Percentiles rank a stretch among this genome's conserved stretches.
These are phyloP conservation scores for Xylaria bambusicola DNA, from an alignment of 495 filamentous ascomycete species.

Conservation along the genomic window DNA sequence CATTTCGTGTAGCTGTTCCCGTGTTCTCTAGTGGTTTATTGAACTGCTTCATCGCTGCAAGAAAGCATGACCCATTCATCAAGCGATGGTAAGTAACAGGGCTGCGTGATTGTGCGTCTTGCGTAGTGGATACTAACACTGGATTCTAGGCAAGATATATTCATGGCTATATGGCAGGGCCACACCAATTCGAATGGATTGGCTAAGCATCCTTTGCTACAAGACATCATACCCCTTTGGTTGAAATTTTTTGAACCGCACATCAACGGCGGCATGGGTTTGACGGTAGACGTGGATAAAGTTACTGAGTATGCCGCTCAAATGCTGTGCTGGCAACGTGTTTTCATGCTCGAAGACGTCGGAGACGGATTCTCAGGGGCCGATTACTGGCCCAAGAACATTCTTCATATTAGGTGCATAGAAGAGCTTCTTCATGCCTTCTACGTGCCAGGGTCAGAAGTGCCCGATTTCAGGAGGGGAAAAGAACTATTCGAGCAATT, in stretches of 20 bases:
- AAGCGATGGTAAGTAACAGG: constrained; percentile 24
- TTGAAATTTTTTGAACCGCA: no score
- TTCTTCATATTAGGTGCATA: background rate
- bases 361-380: constrained; percentile 8
- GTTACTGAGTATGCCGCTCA: constrained; percentile 2
- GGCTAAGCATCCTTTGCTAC: constrained; percentile 22
- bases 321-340: background rate
- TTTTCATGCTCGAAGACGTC: background rate
- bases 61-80: constrained; percentile 30
- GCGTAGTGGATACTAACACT: background rate
- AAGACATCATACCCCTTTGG: no score
- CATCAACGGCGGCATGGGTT: background rate
- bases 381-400: background rate
- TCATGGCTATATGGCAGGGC: constrained; percentile 30
- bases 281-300: background rate
- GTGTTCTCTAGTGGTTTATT: constrained; percentile 22
- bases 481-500: constrained; percentile 1
- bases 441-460: background rate
- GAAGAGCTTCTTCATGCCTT: background rate
- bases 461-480: background rate
- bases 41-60: constrained; percentile 32
- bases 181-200: constrained; percentile 20
- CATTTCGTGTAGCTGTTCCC: constrained; percentile 24
- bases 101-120: background rate
- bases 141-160: constrained; percentile 21